phyloP scores from a whole-genome alignment of 1,139 yeast species.

The Protomyces arabidopsidicola region DNA sequence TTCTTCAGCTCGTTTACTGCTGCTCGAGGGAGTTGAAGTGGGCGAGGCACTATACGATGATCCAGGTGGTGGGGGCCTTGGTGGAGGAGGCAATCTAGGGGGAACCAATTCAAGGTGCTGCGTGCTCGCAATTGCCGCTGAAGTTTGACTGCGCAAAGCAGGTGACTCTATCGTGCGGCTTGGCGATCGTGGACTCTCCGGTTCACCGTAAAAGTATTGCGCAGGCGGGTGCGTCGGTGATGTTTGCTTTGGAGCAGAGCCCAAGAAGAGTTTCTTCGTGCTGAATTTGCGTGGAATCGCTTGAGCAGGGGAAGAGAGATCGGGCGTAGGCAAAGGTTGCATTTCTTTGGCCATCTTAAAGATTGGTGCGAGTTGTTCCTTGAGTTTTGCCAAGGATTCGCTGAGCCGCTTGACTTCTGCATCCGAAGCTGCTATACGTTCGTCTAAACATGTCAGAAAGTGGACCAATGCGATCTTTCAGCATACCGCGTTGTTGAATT shows the following conservation, averaged over 20 bases:
- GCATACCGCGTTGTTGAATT: slow-evolving; percentile 32
- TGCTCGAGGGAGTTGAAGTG: neutral
- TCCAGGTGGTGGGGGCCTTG: slow-evolving; percentile 26
- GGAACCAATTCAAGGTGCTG: neutral
- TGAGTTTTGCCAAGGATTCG: slow-evolving; percentile 39
- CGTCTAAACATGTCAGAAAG: slow-evolving; percentile 36
- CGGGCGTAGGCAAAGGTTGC: slow-evolving; percentile 46
- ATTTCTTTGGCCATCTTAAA: slow-evolving; percentile 43
- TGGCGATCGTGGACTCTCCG: slow-evolving; percentile 19
- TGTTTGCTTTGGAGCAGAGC: slow-evolving; percentile 16
- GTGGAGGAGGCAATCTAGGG: slow-evolving; percentile 12
- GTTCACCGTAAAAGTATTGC: slow-evolving; percentile 14
- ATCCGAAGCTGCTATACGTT: slow-evolving; percentile 40
- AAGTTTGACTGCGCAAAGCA: neutral
- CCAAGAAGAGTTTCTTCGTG: slow-evolving; percentile 26
- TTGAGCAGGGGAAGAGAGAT: slow-evolving; percentile 25
- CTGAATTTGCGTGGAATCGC: slow-evolving; percentile 14
- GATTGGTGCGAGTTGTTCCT: slow-evolving; percentile 44
- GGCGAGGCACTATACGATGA: neutral
- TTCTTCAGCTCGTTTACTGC: neutral
- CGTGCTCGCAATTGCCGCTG: neutral
- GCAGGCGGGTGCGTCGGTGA: slow-evolving; percentile 22
- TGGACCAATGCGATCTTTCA: neutral
- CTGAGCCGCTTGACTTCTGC: slow-evolving; percentile 39
- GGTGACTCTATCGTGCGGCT: neutral